Percentiles rank a stretch among this genome's conserved stretches.
Conservation (phyloP, 2,329 filamentous ascomycete species). For the Penicillium sp. region DNA sequence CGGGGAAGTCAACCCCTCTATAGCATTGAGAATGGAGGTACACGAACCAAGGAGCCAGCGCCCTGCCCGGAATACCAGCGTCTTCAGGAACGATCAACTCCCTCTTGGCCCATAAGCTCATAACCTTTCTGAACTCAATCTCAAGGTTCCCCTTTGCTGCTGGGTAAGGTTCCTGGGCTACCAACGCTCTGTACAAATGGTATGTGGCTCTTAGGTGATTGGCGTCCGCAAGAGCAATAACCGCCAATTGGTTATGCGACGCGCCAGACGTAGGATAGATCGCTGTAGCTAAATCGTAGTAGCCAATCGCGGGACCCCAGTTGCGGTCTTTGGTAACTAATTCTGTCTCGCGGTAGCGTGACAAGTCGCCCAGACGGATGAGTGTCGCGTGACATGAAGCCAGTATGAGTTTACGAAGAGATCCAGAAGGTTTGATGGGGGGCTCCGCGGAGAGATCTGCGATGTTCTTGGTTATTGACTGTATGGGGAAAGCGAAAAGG, state of each 20-base stretch:
- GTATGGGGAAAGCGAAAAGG: conserved; percentile 12
- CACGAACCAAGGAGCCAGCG: conserved; percentile 80
- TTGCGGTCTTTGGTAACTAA: conserved; percentile 73
- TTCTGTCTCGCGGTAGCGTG: conserved; percentile 79
- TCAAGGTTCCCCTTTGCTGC: conserved; percentile 77
- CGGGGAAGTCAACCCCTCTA: conserved; percentile 73
- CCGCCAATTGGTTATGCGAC: conserved; percentile 87
- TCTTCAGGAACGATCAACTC: conserved; percentile 57
- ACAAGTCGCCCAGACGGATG: conserved; percentile 86
- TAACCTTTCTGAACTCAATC: conserved; percentile 74
- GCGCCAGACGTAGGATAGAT: conserved; percentile 79
- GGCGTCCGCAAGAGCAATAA: conserved; percentile 76
- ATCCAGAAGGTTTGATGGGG: conserved; percentile 49
- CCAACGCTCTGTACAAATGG: conserved; percentile 83
- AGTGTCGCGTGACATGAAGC: conserved; percentile 81
- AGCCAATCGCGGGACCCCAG: conserved; percentile 79
- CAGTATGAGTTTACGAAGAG: conserved; percentile 65
- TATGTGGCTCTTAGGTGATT: conserved; percentile 87
- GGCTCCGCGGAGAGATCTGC: conserved; percentile 51
- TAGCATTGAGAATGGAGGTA: conserved; percentile 85
- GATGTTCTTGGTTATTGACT: conserved; percentile 15
- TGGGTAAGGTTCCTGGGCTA: conserved; percentile 74
- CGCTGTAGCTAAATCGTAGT: conserved; percentile 81
- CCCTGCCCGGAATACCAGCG: conserved; percentile 55
- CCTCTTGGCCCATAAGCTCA: conserved; percentile 60